Conservation (phyloP, 1,139 yeast genomes). For the Hemisphaericaspora xylofermentans region DNA sequence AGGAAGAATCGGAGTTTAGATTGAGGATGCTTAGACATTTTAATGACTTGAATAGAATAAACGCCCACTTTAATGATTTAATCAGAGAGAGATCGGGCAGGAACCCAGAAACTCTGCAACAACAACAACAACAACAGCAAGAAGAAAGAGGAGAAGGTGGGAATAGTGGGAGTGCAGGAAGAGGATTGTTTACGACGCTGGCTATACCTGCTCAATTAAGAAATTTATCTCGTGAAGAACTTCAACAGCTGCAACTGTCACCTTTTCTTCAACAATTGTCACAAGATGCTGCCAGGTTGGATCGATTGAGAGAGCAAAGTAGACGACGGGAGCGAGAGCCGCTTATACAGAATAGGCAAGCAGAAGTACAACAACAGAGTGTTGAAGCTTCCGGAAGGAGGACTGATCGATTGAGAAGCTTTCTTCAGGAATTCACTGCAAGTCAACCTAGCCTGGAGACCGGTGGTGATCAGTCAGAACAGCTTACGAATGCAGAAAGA, state of each 20-base stretch:
- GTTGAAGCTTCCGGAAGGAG: too few relatives aligned
- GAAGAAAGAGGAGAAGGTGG: background rate
- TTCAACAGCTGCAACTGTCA: background rate
- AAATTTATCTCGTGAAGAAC: conserved; percentile 13
- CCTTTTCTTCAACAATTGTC: too few relatives aligned
- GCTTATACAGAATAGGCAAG: background rate
- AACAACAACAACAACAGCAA: background rate
- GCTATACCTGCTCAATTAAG: conserved; percentile 14
- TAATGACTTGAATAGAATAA: conserved; percentile 12
- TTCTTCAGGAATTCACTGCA: too few relatives aligned
- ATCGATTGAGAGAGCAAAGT: too few relatives aligned
- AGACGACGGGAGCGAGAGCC: too few relatives aligned
- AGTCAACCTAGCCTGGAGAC: too few relatives aligned
- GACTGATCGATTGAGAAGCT: too few relatives aligned
- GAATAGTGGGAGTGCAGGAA: background rate
- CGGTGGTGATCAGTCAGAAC: too few relatives aligned
- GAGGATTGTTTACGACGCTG: background rate
- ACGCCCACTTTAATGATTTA: conserved; percentile 12
- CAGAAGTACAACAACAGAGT: background rate
- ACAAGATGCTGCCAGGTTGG: too few relatives aligned
- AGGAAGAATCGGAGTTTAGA: conserved; percentile 10
- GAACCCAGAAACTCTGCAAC: background rate
- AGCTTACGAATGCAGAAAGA: too few relatives aligned
- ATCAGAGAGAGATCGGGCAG: conserved; percentile 2
- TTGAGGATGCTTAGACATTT: conserved; percentile 14